Conservation (phyloP, 2,329 filamentous ascomycete species). For the Dichotomopilus funicola region DNA sequence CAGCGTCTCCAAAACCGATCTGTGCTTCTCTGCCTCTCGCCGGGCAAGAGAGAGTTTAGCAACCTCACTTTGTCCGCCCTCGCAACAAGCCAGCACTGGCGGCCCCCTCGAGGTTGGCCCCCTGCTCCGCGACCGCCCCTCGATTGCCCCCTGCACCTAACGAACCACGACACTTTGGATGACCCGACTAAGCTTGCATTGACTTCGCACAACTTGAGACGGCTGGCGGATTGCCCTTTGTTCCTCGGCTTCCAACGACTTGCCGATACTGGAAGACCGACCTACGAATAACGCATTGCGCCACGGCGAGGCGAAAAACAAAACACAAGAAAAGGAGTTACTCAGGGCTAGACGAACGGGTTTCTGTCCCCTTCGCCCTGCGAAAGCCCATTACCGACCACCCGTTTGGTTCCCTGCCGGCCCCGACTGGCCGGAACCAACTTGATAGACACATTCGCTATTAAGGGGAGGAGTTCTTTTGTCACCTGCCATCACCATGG, state of each 20-base stretch:
- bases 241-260: not conserved
- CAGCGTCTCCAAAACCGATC: too few relatives aligned
- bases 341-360: too few relatives aligned
- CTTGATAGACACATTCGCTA: not conserved
- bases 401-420: not conserved
- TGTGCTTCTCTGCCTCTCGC: too few relatives aligned
- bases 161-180: not conserved
- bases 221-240: not conserved
- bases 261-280: too few relatives aligned
- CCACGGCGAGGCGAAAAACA: not conserved
- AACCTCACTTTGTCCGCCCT: not conserved
- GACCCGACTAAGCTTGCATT: not conserved
- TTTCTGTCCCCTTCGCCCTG: too few relatives aligned
- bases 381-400: not conserved
- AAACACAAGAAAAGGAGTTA: not conserved
- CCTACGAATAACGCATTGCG: too few relatives aligned
- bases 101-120: too few relatives aligned
- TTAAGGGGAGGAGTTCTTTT: slow-evolving; percentile 1
- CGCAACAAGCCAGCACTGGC: not conserved
- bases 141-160: not conserved
- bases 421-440: not conserved
- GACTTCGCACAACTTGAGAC: not conserved
- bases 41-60: too few relatives aligned
- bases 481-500: slow-evolving; percentile 45
- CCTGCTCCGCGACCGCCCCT: too few relatives aligned